Conservation (phyloP, 2,329 filamentous ascomycete genomes). For the Penicillium sp. region DNA sequence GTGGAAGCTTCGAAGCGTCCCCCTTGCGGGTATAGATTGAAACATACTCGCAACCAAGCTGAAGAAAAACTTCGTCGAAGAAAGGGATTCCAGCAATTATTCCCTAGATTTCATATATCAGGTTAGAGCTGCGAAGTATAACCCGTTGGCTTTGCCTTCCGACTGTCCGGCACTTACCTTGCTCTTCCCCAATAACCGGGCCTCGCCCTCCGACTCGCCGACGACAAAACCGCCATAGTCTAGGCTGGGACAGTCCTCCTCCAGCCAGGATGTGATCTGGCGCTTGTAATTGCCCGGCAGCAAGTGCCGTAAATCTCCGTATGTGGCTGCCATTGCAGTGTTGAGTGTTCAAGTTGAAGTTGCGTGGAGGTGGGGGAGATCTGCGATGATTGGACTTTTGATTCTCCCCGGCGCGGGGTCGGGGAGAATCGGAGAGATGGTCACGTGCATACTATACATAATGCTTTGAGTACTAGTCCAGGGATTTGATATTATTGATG, state of each 20-base stretch:
- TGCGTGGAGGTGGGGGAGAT: conserved; percentile 10
- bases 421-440: conserved; percentile 9
- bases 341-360: background rate
- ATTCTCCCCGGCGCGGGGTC: conserved; percentile 17
- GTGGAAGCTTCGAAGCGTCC: too few species aligned
- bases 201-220: conserved; percentile 58
- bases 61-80: conserved; percentile 89
- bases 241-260: conserved; percentile 94
- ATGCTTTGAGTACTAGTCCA: too few species aligned
- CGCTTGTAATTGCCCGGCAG: conserved; percentile 85
- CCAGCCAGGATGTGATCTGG: conserved; percentile 80
- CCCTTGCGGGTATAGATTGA: background rate
- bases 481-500: too few species aligned
- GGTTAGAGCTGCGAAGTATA: background rate
- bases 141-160: too few species aligned
- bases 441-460: too few species aligned
- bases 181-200: conserved; percentile 61
- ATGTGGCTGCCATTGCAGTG: conserved; percentile 56
- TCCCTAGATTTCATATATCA: conserved; percentile 53
- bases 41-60: conserved; percentile 77
- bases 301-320: conserved; percentile 70
- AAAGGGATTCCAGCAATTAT: conserved; percentile 91
- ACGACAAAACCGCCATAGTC: conserved; percentile 98
- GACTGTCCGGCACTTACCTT: conserved; percentile 42
- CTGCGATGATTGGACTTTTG: conserved; percentile 4